Conservation (phyloP, 2,329 filamentous ascomycete genomes). For the Fusarium phyllophilum region DNA sequence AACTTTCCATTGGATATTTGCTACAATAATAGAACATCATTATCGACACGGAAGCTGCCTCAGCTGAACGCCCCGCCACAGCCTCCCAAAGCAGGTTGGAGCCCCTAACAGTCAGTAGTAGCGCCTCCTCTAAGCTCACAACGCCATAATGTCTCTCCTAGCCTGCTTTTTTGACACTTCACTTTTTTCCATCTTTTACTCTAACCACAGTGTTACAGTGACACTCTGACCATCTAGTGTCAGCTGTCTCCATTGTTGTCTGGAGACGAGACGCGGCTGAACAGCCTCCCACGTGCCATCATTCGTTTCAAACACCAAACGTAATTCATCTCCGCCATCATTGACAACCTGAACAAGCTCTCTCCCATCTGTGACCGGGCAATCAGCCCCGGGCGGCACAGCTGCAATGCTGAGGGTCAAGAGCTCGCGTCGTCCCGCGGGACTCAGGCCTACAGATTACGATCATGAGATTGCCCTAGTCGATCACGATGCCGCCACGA, state of each 20-base stretch:
- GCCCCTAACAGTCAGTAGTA: slow-evolving; percentile 29
- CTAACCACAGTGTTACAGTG: slow-evolving; percentile 8
- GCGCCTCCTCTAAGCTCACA: slow-evolving; percentile 33
- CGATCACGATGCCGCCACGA: slow-evolving; percentile 58
- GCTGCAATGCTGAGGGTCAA: slow-evolving; percentile 50
- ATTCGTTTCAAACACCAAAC: slow-evolving; percentile 5
- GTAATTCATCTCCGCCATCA: neutral
- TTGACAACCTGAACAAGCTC: slow-evolving; percentile 4
- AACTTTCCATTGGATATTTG: neutral
- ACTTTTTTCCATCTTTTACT: neutral
- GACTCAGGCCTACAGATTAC: slow-evolving; percentile 69
- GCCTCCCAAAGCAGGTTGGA: slow-evolving; percentile 34
- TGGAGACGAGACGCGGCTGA: neutral
- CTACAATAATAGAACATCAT: neutral
- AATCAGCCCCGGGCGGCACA: slow-evolving; percentile 21
- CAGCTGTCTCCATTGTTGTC: neutral
- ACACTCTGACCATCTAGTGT: neutral
- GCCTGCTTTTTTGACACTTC: slow-evolving; percentile 6
- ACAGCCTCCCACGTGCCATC: neutral
- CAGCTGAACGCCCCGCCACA: slow-evolving; percentile 32
- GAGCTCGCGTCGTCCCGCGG: slow-evolving; percentile 65
- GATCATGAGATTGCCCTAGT: slow-evolving; percentile 78
- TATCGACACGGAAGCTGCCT: slow-evolving; percentile 24
- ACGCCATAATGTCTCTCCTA: slow-evolving; percentile 25
- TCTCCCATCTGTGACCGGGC: slow-evolving; percentile 19